Conservation (phyloP, 306 rosid genomes). For the Prunus mume region DNA sequence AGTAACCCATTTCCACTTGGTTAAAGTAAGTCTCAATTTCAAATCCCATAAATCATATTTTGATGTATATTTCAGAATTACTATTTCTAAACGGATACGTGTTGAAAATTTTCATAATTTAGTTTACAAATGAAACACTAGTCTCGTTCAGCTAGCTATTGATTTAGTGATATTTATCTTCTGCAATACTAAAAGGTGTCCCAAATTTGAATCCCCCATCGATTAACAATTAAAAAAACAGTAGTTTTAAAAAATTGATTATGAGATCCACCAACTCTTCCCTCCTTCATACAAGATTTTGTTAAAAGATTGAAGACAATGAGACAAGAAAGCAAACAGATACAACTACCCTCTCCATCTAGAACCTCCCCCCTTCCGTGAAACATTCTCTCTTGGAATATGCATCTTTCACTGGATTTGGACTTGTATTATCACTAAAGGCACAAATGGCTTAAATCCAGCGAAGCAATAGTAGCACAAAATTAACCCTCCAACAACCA, state of each 20-base stretch:
- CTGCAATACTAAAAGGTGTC: too few species aligned
- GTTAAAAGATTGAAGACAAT: not conserved
- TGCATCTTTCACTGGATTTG: not conserved
- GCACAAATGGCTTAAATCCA: not conserved
- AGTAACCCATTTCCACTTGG: not conserved
- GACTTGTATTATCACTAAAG: not conserved
- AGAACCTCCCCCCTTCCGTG: not conserved
- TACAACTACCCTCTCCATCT: not conserved
- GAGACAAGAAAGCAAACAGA: not conserved
- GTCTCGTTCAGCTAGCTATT: too few species aligned
- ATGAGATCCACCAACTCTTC: too few species aligned
- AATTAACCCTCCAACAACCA: constrained; percentile 10
- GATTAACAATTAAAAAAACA: too few species aligned
- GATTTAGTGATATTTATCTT: too few species aligned
- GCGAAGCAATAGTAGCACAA: constrained; percentile 6
- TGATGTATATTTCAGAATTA: not conserved
- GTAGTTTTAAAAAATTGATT: too few species aligned
- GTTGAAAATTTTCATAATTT: too few species aligned
- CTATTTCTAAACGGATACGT: too few species aligned
- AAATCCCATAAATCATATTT: not conserved
- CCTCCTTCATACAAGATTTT: too few species aligned
- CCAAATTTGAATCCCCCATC: too few species aligned
- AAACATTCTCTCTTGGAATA: not conserved
- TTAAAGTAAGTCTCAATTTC: not conserved
- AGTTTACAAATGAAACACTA: too few species aligned